A percentile compares a stretch with the other conserved stretches of the same genome.
phyloP scores from a whole-genome alignment of 768 basidiomycete genomes.

The Leccinum subgranulosum region DNA sequence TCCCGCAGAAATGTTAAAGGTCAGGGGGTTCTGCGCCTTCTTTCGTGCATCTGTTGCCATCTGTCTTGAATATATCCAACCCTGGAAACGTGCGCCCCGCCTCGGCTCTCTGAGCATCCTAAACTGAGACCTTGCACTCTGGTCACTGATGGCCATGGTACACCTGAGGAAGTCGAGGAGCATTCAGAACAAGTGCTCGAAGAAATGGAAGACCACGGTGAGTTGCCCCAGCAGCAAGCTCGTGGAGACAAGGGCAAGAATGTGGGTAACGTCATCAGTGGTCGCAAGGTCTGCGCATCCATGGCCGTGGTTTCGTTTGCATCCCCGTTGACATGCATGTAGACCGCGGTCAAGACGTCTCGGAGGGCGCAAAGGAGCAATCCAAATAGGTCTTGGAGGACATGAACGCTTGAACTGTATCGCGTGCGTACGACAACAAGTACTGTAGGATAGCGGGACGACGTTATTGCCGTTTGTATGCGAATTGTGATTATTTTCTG shows the following conservation, averaged over 20 bases:
- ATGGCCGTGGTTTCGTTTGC: not conserved
- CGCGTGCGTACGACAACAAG: not conserved
- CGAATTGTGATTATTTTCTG: constrained; percentile 51
- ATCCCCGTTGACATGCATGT: not conserved
- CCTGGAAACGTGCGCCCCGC: constrained; percentile 16
- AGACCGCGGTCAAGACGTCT: constrained; percentile 23
- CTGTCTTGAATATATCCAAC: constrained; percentile 10
- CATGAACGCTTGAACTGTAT: constrained; percentile 1
- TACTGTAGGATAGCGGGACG: constrained; percentile 6
- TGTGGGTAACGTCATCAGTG: constrained; percentile 17
- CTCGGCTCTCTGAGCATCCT: not conserved
- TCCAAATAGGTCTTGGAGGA: constrained; percentile 7
- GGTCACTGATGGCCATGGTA: constrained; percentile 17
- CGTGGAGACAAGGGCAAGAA: constrained; percentile 9
- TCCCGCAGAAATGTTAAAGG: constrained; percentile 8
- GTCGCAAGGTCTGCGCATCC: constrained; percentile 14
- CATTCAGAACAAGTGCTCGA: constrained; percentile 25
- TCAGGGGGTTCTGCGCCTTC: not conserved
- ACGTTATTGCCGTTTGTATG: not conserved
- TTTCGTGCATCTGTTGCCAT: not conserved
- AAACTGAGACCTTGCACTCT: constrained; percentile 1
- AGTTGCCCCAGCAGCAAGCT: constrained; percentile 14
- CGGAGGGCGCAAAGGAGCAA: constrained; percentile 18
- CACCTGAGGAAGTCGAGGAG: constrained; percentile 16
- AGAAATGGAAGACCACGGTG: constrained; percentile 15